phyloP scores from a whole-genome alignment of 1,139 yeast genomes.

The Pichia sp. region DNA sequence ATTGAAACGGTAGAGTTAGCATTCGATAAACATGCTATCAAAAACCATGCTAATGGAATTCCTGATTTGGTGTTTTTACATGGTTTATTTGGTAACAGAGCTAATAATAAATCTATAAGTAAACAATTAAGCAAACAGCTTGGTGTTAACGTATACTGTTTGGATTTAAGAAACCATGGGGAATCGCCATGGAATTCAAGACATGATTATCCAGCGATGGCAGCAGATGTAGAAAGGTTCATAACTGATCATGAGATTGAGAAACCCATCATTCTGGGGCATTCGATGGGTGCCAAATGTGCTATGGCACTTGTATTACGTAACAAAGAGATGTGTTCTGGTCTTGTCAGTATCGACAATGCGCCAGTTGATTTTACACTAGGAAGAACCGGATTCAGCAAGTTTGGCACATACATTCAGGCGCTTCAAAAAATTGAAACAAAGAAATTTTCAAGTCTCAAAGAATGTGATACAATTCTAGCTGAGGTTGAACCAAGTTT shows the following conservation, averaged over 20 bases:
- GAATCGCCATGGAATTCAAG: constrained; percentile 66
- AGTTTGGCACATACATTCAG: constrained; percentile 59
- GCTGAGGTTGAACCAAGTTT: constrained; percentile 52
- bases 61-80: constrained; percentile 70
- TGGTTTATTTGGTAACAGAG: constrained; percentile 81
- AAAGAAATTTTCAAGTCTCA: constrained; percentile 35
- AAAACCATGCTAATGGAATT: constrained; percentile 2
- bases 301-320: constrained; percentile 83
- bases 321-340: constrained; percentile 53
- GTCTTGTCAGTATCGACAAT: constrained; percentile 77
- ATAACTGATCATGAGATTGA: constrained; percentile 39
- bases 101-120: constrained; percentile 67
- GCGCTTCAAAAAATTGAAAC: constrained; percentile 48
- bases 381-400: constrained; percentile 47
- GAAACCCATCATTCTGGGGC: constrained; percentile 71
- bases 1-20: constrained; percentile 38
- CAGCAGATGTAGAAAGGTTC: constrained; percentile 77
- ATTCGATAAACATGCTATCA: constrained; percentile 30
- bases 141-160: constrained; percentile 49
- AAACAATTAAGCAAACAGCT: constrained; percentile 27
- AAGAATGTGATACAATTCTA: constrained; percentile 63
- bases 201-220: constrained; percentile 74
- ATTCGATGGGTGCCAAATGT: constrained; percentile 95
- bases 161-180: constrained; percentile 89
- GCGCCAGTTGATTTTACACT: constrained; percentile 53